A percentile compares a stretch with the other conserved stretches of the same genome.
Conservation (phyloP, 1,284 basidiomycete species). For the Retiboletus flavoniger region DNA sequence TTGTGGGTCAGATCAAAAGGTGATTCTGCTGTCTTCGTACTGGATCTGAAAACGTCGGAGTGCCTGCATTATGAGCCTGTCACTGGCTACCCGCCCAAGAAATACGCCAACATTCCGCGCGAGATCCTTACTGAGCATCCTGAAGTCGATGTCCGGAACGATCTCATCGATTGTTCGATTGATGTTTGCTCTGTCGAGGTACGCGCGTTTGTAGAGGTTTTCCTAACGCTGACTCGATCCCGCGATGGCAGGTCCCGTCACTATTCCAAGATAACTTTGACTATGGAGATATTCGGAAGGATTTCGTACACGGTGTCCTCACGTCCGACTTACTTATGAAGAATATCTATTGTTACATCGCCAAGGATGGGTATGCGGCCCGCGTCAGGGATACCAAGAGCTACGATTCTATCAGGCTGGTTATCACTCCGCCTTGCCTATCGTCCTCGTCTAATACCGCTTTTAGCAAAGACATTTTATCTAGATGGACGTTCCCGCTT, state of each 20-base stretch:
- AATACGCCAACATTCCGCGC: conserved; percentile 61
- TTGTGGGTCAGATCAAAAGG: conserved; percentile 52
- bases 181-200: conserved; percentile 93
- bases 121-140: conserved; percentile 66
- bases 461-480: conserved; percentile 83
- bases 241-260: conserved; percentile 74
- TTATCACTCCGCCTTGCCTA: conserved; percentile 9
- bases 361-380: conserved; percentile 84
- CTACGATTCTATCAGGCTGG: conserved; percentile 82
- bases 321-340: conserved; percentile 96
- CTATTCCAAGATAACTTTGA: conserved; percentile 99
- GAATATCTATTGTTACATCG: conserved; percentile 88
- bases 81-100: conserved; percentile 61
- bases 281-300: conserved; percentile 86
- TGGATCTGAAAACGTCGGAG: conserved; percentile 73
- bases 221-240: not conserved
- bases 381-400: conserved; percentile 87
- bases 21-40: conserved; percentile 71
- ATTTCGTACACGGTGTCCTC: conserved; percentile 96
- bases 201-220: conserved; percentile 5
- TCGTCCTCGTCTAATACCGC: conserved; percentile 2
- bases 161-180: conserved; percentile 85
- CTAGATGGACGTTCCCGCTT: conserved; percentile 92
- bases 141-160: conserved; percentile 82
- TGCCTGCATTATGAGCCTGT: conserved; percentile 79